Evolutionary conservation across 768 basidiomycete species (phyloP).

Genomic region (Rhodotorula babjevae): DNA sequence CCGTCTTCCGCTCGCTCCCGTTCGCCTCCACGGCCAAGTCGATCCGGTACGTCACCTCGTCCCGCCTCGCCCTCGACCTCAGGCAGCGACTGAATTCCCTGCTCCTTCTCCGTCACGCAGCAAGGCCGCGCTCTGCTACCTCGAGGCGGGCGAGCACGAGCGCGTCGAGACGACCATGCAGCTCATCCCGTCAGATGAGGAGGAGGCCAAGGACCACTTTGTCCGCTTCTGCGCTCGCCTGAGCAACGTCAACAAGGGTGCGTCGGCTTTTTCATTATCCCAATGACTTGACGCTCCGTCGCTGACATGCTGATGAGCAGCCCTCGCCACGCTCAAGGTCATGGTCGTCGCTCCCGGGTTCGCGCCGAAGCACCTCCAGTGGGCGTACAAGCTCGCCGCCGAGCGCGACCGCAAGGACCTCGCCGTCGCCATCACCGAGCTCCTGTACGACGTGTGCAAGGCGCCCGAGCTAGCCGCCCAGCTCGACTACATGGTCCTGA

Average conservation of each 20-base stretch:
- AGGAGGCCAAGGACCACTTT: slow-evolving; percentile 17
- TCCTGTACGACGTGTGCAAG: neutral
- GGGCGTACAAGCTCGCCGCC: slow-evolving; percentile 11
- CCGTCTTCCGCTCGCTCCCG: neutral
- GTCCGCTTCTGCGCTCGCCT: slow-evolving; percentile 3
- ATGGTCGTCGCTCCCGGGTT: slow-evolving; percentile 7
- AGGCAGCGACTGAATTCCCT: too few species aligned
- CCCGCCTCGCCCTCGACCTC: too few species aligned
- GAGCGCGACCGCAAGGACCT: slow-evolving; percentile 1
- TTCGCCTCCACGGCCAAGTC: neutral
- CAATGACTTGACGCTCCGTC: fast-evolving
- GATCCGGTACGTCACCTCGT: neutral
- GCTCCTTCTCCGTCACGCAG: neutral
- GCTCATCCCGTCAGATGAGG: neutral
- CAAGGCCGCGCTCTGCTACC: neutral
- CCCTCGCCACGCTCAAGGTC: neutral
- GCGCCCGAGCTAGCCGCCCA: too few species aligned
- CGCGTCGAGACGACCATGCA: slow-evolving; percentile 6
- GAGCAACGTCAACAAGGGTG: neutral
- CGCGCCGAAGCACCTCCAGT: slow-evolving; percentile 2
- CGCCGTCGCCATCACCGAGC: neutral
- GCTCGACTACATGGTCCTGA: neutral
- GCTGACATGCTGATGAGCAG: neutral
- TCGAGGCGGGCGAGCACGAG: neutral
- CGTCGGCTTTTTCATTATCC: too few species aligned